Evolutionary conservation across 306 rosid species (phyloP), one percentile per base, ranked within the genome.

Genomic region (Senna siamea): DNA sequence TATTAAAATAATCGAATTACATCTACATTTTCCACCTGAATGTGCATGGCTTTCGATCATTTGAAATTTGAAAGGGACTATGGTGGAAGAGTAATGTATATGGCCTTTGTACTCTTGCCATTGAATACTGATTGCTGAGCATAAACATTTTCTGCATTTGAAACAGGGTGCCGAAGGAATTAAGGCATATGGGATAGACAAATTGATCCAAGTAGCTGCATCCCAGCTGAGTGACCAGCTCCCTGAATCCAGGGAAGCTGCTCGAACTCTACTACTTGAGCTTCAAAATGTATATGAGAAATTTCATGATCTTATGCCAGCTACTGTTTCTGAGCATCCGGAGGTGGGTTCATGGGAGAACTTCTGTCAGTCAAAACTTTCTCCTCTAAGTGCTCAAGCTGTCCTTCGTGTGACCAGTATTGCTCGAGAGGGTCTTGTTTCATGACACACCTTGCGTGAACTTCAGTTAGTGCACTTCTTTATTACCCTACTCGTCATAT

Each of bases 241-340:
- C 76, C 99, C 99, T 2, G 99, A 92, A 80, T 94, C 99, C 0
- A 83, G 99, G 84, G 99, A 94, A 85, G 96, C 99, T 18, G 99
- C 99, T 66, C 93, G 97, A 69, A 74, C 73, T 56, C 89, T 94
- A 60, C 87, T 94, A 12, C 79, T 91, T 57, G 99, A 94, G 84
- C 84, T 94, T 78, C 97, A 91, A 77, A 86, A 81, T 51, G 93
- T 89, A 23, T 91, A 92, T 20, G 85, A 78, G 82, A 89, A 92
- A 86, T 78, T 70, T 79, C 76, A 79, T 0, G 70, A 84, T 79
- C 73, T 72, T 69, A 28, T 76, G n/a, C 73, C 88, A 1, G 52
- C 74, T 11, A 54, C 87, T 46, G 83, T 77, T 15, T 66, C 85
- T 0, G 87, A 81, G 81, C 59, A 74, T 13, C 76, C 84, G 5